Percentiles rank a stretch among this genome's conserved stretches.
phyloP scores from a whole-genome alignment of 2,329 filamentous ascomycete genomes.

The Colletotrichum higginsianum region DNA sequence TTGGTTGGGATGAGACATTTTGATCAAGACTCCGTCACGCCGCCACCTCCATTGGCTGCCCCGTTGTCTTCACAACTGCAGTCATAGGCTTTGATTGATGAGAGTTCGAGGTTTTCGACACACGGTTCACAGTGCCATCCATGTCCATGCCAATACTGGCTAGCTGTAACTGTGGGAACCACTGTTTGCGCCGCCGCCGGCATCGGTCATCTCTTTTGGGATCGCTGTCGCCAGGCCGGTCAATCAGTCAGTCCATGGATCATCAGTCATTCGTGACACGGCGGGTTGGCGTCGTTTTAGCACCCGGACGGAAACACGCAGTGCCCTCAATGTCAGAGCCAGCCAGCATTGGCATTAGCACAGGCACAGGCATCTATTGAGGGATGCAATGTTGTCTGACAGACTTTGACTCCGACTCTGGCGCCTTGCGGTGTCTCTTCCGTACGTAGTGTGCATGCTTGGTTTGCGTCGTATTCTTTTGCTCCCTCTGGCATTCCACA shows the following conservation, averaged over 20 bases:
- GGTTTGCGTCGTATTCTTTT: neutral
- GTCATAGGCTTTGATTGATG: neutral
- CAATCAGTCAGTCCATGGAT: neutral
- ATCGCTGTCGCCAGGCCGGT: constrained; percentile 10
- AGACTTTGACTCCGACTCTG: neutral
- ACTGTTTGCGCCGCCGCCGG: constrained; percentile 13
- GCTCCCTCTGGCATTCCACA: constrained; percentile 6
- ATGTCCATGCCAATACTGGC: constrained; percentile 5
- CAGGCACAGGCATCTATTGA: neutral
- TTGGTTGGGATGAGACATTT: constrained; percentile 31
- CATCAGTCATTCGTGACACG: constrained; percentile 23
- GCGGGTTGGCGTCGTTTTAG: constrained; percentile 26
- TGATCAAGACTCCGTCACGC: constrained; percentile 29
- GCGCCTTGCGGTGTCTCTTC: neutral
- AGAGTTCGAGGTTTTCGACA: constrained; percentile 1
- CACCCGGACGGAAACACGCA: neutral
- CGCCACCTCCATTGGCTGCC: constrained; percentile 11
- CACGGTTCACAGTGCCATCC: constrained; percentile 3
- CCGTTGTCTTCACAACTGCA: constrained; percentile 3
- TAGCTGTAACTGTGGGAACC: neutral
- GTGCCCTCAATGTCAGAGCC: neutral
- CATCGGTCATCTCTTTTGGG: constrained; percentile 19
- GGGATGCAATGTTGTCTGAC: constrained; percentile 5
- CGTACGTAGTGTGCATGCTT: neutral
- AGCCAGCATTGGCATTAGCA: neutral